Evolutionary conservation across 805 yeast genomes (phyloP).

Genomic region (Starmerella gropengiesseri): DNA sequence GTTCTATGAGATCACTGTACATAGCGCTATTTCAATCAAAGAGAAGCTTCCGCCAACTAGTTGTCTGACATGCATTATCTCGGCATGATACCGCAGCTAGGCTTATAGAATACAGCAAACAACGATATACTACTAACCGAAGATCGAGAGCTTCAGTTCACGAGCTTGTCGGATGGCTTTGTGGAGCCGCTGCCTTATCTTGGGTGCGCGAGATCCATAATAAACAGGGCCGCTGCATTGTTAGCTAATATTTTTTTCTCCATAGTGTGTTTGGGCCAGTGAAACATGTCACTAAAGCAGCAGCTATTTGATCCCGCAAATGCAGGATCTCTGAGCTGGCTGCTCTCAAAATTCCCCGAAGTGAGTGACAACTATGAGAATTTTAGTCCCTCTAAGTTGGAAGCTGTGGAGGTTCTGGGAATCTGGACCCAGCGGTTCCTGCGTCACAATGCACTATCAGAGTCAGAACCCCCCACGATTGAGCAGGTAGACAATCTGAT

Average conservation of each 20-base stretch:
- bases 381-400: neutral
- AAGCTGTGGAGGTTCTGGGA: slow-evolving; percentile 9
- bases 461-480: neutral
- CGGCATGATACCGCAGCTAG: no score
- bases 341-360: neutral
- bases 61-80: no score
- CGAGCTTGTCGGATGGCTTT: no score
- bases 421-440: slow-evolving; percentile 10
- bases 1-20: no score
- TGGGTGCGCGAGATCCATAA: no score
- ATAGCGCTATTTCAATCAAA: no score
- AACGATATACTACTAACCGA: no score
- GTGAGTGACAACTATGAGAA: neutral
- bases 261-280: neutral
- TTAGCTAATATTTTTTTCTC: slow-evolving; percentile 2
- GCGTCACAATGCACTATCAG: neutral
- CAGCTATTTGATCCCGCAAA: slow-evolving; percentile 2
- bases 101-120: no score
- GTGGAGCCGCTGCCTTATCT: no score
- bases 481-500: slow-evolving; percentile 3
- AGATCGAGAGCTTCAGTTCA: no score
- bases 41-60: no score
- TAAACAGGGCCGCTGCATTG: no score
- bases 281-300: slow-evolving; percentile 3
- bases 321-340: neutral